Evolutionary conservation across 306 rosid species (phyloP), one percentile per base, ranked within the genome.

Genomic region (Quillaja saponaria): DNA sequence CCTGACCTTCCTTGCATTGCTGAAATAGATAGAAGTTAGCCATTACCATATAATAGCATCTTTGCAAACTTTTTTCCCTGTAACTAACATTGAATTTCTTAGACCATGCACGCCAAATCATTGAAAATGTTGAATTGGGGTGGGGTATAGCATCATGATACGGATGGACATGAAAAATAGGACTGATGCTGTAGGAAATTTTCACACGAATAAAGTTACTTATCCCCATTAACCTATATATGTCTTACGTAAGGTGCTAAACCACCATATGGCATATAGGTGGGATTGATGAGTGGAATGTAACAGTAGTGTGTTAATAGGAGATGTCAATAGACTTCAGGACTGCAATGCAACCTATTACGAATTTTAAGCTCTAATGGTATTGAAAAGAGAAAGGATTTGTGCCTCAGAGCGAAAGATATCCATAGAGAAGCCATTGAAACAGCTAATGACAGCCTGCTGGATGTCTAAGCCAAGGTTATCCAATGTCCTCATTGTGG

Each of bases 361-460:
- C 7, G 17, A 13, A 53, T 57, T 61, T 13, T 13, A 28, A 40
- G 58, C 31, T 68, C 21, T 14, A 41, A 58, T 39, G 35, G 47
- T 19, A 58, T 16, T 12, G 37, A 63, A 38, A 7, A 44, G 5
- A 10, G 34, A 66, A 55, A 52, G 45, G 45, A 51, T 18, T 13
- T 59, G 10, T 79, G 88, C 99, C 99, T 89, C 95, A 1, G 99
- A 96, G 49, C 87, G 82, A 63, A 92, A 92, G 49, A 92, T 68
- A 49, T 92, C 96, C 83, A 92, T 73, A 49, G 96, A 95, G 67
- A 92, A 92, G 19, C 96, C 99, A 72, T 92, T 89, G 82, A 89
- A 92, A 75, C 95, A 92, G 78, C 95, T 92, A 28, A 92, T 89
- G 52, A 88, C 99, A 59, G 96, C 99, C 38, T 89, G 99, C 69